Conservation (phyloP, 495 filamentous ascomycete genomes). For the Aspergillus cavernicola region DNA sequence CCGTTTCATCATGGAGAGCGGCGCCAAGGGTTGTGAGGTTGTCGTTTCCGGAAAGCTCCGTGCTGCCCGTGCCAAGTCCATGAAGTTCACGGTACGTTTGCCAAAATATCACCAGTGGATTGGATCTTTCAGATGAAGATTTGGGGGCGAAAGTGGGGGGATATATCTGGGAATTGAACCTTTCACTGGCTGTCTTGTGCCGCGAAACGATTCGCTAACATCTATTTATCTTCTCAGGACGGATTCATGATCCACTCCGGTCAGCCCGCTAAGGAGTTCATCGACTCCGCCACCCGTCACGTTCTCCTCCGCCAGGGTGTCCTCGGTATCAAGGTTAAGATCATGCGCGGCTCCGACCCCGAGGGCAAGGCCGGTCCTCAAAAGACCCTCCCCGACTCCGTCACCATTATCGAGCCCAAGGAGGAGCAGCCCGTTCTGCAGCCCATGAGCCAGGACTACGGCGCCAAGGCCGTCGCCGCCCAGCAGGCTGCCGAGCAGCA, state of each 20-base stretch:
- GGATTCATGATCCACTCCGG: slow-evolving; percentile 99
- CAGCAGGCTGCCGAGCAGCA: slow-evolving; percentile 78
- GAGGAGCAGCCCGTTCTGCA: slow-evolving; percentile 92
- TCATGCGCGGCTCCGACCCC: slow-evolving; percentile 99
- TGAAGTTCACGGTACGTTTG: slow-evolving; percentile 93
- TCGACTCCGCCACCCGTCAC: slow-evolving; percentile 96
- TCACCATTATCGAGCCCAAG: slow-evolving; percentile 99
- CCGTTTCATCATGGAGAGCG: slow-evolving; percentile 99
- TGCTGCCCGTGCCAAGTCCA: slow-evolving; percentile 97
- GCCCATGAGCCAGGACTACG: slow-evolving; percentile 96
- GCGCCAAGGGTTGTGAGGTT: slow-evolving; percentile 99
- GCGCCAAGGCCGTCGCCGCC: slow-evolving; percentile 87
- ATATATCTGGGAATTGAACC: neutral
- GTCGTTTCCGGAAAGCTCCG: slow-evolving; percentile 98
- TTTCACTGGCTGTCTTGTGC: neutral
- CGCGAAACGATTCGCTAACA: neutral
- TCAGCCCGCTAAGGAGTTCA: slow-evolving; percentile 99
- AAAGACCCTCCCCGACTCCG: slow-evolving; percentile 95
- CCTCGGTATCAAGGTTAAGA: slow-evolving; percentile 99
- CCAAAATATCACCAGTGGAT: neutral
- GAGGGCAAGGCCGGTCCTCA: slow-evolving; percentile 97
- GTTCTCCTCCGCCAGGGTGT: slow-evolving; percentile 99
- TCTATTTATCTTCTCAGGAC: slow-evolving; percentile 51
- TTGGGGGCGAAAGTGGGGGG: neutral
- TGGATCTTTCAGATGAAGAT: neutral